phyloP scores from a whole-genome alignment of 2,329 filamentous ascomycete species.

The Sodiomyces alkalinus region DNA sequence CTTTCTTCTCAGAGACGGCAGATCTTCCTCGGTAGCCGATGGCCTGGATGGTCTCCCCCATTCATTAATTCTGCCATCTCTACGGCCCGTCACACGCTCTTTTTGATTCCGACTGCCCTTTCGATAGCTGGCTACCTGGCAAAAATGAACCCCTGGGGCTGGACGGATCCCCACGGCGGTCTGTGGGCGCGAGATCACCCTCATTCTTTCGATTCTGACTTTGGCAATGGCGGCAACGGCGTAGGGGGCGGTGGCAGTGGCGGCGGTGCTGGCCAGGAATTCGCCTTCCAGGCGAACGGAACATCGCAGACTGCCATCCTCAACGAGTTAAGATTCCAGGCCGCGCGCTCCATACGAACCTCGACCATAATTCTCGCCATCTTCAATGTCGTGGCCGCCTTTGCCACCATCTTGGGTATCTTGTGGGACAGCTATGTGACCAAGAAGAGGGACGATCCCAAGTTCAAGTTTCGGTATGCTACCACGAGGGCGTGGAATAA shows the following conservation, averaged over 20 bases:
- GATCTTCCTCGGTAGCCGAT: constrained; percentile 12
- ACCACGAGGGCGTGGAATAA: no score
- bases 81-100: constrained; percentile 2
- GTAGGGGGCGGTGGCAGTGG: constrained; percentile 14
- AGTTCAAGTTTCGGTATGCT: constrained; percentile 28
- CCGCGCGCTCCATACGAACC: constrained; percentile 41
- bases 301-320: constrained; percentile 31
- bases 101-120: background rate
- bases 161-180: constrained; percentile 6
- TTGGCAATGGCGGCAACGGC: no score
- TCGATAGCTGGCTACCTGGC: background rate
- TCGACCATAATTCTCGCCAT: constrained; percentile 45
- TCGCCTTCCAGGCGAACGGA: constrained; percentile 13
- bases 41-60: constrained; percentile 22
- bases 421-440: constrained; percentile 37
- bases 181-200: constrained; percentile 16
- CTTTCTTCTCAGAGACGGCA: constrained; percentile 3
- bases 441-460: constrained; percentile 23
- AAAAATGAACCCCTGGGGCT: constrained; percentile 10
- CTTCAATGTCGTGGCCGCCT: constrained; percentile 45
- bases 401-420: constrained; percentile 40
- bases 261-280: constrained; percentile 12
- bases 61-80: constrained; percentile 6
- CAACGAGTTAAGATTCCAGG: constrained; percentile 34
- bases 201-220: no score